Percentiles rank a stretch among this genome's conserved stretches.
Conservation (phyloP, 2,329 filamentous ascomycete species). For the Claviceps citrina region DNA sequence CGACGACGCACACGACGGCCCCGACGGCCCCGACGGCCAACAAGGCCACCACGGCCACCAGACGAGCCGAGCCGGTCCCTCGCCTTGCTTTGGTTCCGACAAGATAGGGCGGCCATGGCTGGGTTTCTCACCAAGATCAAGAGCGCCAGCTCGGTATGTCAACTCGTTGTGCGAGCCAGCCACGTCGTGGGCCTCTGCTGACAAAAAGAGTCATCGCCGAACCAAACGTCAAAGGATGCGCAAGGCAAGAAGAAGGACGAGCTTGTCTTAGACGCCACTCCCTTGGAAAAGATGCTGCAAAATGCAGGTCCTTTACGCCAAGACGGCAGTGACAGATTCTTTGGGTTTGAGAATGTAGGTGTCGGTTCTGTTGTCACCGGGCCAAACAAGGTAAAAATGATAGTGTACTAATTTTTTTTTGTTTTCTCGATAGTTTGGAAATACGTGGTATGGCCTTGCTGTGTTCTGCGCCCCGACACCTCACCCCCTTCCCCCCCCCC, state of each 20-base stretch:
- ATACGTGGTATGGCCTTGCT: slow-evolving; percentile 62
- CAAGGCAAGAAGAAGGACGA: slow-evolving; percentile 42
- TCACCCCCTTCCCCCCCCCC: no score
- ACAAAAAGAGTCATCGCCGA: slow-evolving; percentile 31
- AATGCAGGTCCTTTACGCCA: slow-evolving; percentile 65
- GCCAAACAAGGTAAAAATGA: no score
- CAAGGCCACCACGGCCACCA: no score
- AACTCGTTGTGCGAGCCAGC: background rate
- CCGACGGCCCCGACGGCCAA: background rate
- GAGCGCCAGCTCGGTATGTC: slow-evolving; percentile 37
- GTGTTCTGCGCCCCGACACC: no score
- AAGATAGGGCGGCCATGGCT: slow-evolving; percentile 28
- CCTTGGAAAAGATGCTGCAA: slow-evolving; percentile 59
- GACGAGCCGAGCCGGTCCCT: background rate
- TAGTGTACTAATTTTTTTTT: background rate
- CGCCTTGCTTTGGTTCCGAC: slow-evolving; percentile 4
- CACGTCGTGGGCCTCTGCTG: slow-evolving; percentile 7
- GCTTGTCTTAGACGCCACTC: slow-evolving; percentile 41
- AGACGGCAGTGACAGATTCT: slow-evolving; percentile 96
- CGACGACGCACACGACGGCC: background rate
- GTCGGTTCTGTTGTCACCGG: slow-evolving; percentile 1
- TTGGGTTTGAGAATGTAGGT: slow-evolving; percentile 92
- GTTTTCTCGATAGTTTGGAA: slow-evolving; percentile 57
- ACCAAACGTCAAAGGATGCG: slow-evolving; percentile 29
- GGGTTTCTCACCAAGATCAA: slow-evolving; percentile 46